Conservation (phyloP, 2,329 filamentous ascomycete genomes). For the Ophiostoma australiae region DNA sequence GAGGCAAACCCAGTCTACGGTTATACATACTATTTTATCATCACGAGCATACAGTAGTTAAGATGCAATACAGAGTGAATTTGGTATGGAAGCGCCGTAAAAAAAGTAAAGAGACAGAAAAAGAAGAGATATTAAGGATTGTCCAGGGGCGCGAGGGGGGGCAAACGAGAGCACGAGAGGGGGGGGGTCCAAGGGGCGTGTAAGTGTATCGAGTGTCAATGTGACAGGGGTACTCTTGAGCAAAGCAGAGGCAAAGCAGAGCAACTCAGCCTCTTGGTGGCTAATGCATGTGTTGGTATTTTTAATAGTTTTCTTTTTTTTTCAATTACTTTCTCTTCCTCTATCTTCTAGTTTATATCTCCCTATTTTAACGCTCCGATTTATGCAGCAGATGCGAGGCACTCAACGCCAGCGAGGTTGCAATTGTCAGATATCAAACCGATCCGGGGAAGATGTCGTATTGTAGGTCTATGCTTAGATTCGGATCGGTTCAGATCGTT, state of each 20-base stretch:
- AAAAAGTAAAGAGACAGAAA: background rate
- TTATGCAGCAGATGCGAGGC: background rate
- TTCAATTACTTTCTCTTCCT: background rate
- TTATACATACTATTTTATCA: background rate
- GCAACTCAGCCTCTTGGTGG: background rate
- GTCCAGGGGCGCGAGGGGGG: background rate
- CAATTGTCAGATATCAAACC: background rate
- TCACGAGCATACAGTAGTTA: background rate
- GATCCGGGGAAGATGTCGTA: background rate
- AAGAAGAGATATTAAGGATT: background rate
- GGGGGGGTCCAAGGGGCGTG: slow-evolving; percentile 3
- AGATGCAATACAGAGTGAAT: background rate
- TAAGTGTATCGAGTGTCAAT: slow-evolving; percentile 5
- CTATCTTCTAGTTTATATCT: background rate
- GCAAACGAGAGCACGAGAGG: background rate
- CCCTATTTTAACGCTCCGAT: background rate
- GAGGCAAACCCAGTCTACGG: background rate
- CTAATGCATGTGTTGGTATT: background rate
- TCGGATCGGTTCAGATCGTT: background rate
- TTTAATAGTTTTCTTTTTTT: background rate
- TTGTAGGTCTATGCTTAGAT: background rate
- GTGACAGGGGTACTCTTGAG: background rate
- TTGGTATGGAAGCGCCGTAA: background rate
- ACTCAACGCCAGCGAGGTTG: background rate
- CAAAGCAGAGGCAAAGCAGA: background rate